phyloP scores from a whole-genome alignment of 768 basidiomycete species.

The Lentinula aciculospora region DNA sequence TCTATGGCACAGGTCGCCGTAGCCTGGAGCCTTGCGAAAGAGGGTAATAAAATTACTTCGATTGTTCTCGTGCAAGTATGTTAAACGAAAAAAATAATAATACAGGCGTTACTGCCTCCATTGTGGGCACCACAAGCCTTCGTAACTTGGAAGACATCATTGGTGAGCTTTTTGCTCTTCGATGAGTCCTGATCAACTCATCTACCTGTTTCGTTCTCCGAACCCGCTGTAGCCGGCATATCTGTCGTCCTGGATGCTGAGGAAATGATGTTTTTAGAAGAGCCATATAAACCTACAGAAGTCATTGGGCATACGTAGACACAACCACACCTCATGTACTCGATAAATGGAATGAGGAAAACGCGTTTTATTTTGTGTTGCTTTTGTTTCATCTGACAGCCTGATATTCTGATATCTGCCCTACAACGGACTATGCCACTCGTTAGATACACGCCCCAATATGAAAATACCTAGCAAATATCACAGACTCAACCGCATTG shows the following conservation, averaged over 20 bases:
- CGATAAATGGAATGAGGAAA: not conserved
- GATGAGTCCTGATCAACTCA: not conserved
- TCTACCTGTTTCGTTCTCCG: not conserved
- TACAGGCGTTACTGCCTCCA: conserved; percentile 35
- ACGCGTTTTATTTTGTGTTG: not conserved
- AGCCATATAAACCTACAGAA: conserved; percentile 23
- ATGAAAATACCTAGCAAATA: no score
- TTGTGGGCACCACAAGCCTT: conserved; percentile 37
- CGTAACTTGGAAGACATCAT: conserved; percentile 34
- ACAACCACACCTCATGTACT: not conserved
- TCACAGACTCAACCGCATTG: no score
- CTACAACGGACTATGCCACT: no score
- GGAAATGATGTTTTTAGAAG: conserved; percentile 32
- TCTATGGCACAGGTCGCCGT: conserved; percentile 43
- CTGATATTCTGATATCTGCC: no score
- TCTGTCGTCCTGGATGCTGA: conserved; percentile 15
- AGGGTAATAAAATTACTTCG: conserved; percentile 1
- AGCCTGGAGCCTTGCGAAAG: conserved; percentile 38
- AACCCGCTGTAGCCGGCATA: not conserved
- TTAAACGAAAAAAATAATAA: not conserved
- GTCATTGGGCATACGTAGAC: conserved; percentile 6
- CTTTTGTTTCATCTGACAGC: no score
- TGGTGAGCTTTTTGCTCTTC: conserved; percentile 15
- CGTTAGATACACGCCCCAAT: no score
- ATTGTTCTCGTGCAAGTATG: not conserved